Base-by-base conservation (phyloP, 257 asterid species). In the Verbena officinalis region DNA sequence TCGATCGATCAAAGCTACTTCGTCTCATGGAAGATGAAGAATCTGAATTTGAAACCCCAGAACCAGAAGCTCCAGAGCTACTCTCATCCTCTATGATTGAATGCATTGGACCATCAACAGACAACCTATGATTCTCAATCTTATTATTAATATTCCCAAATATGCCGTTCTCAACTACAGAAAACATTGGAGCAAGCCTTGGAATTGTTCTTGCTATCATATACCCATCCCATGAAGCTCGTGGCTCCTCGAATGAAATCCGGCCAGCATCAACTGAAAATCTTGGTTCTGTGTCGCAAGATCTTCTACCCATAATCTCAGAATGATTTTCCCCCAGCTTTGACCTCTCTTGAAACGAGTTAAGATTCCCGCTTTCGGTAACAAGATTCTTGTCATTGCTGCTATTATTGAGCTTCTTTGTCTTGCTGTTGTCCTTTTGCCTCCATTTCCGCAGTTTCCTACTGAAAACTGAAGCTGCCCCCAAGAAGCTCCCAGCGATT, bases 151-250 rank as follows among this genome's bases (percentile, higher is more conserved):
- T 69, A 46, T 72, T 77, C 30, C 82, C 80, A 65, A 85, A 62
- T 15, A 84, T 71, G 21, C 78, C 91, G 75, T 81, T 82, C 46
- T 87, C 97, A 16, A 84, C 91, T 9, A 72, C 90, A 45, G 96
- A 89, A 33, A 92, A 66, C 98, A 89, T 85, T 0, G 96, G 98
- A 6, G 96, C 79, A 0, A 87, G 81, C 76, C 93, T 81, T 0
- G 98, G 97, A 60, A 87, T 93, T 27, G 95, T 80, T 75, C 91
- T 86, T 7, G 97, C 96, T 9, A 90, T 84, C 94, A 87, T 75
- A 70, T 90, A 93, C 8, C 99, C 99, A 81, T 93, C 99, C 97
- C 97, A 93, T 12, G 99, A 93, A 67, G 97, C 96, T 66, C 99
- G 78, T 0, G 95, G 96, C 81, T 93, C 95, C 71, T 93, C 97